Evolutionary conservation across 2,329 filamentous ascomycete species (phyloP), one percentile per base, ranked within the genome.

Genomic region (Sporothrix sp.): DNA sequence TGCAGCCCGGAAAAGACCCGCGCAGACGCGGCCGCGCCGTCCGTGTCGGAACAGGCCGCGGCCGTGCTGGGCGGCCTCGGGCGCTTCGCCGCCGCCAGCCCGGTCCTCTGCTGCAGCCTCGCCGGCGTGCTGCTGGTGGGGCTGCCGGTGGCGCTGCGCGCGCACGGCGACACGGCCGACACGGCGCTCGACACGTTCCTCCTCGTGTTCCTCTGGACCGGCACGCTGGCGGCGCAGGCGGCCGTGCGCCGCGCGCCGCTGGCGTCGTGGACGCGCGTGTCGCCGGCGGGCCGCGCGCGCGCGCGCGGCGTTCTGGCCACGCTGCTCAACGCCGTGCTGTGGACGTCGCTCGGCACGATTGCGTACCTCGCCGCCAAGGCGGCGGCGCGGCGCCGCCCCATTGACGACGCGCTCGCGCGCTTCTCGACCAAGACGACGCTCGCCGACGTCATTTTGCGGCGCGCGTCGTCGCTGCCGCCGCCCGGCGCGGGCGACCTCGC

Each of bases 181-280:
- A n/a, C n/a, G n/a, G n/a, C n/a, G n/a, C 64, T 79, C 4, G 70
- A 78, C 33, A 69, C 69, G 0, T 69, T 67, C 21, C 62, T 71
- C 11, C 61, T 78, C 4, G 69, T 74, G 58, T 69, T 72, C 35
- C 55, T 73, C 37, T 81, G 78, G 77, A 65, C 70, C 10, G 58
- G 62, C 14, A 65, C 66, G 5, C 63, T 71, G 3, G 59, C 61
- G 1, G 48, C 67, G 3, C 73, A 76, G 42, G 57, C 60, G 0
- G 42, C 54, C 6, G 61, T 71, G 55, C 71, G 69, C 40, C 39
- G 36, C 18, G 27, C 48, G 0, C 14, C 36, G 0, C n/a, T 32
- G 3, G 21, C 23, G 2, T 27, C 18, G 14, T 11, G 39, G 21
- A 3, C 23, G n/a, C 53, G 56, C 3, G 23, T 20, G 16, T 18